Conservation (phyloP, 106 monocot species). For the Dioscorea zingiberensis region DNA sequence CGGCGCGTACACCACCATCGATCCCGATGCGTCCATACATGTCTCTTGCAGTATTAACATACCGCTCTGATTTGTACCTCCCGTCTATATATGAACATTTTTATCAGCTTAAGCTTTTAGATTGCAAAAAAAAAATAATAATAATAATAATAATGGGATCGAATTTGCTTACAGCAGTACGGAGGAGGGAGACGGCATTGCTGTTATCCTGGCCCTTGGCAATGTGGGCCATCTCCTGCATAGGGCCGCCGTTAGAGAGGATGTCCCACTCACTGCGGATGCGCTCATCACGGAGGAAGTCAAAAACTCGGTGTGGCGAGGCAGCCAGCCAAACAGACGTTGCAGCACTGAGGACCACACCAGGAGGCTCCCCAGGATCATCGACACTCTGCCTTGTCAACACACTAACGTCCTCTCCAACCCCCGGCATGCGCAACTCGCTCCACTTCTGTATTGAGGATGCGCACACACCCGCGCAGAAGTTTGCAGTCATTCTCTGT, state of each 20-base stretch:
- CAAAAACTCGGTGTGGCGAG: slow-evolving; percentile 49
- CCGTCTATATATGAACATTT: slow-evolving; percentile 30
- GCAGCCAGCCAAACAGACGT: slow-evolving; percentile 80
- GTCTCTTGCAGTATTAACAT: slow-evolving; percentile 90
- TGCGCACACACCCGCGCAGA: slow-evolving; percentile 76
- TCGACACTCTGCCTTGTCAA: slow-evolving; percentile 78
- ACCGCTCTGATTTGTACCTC: slow-evolving; percentile 45
- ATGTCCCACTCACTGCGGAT: slow-evolving; percentile 91
- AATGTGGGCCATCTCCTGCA: slow-evolving; percentile 93
- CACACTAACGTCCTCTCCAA: slow-evolving; percentile 74
- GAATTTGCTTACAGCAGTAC: slow-evolving; percentile 46
- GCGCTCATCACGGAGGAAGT: slow-evolving; percentile 73
- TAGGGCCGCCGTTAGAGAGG: slow-evolving; percentile 83
- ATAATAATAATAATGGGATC: neutral
- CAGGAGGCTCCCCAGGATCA: slow-evolving; percentile 82
- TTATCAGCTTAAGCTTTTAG: no score
- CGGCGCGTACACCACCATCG: slow-evolving; percentile 77
- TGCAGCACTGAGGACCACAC: slow-evolving; percentile 83
- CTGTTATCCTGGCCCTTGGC: slow-evolving; percentile 80
- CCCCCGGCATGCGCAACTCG: slow-evolving; percentile 30
- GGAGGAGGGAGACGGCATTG: slow-evolving; percentile 80
- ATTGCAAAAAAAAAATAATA: no score
- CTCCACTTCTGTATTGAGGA: slow-evolving; percentile 71
- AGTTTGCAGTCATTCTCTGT: slow-evolving; percentile 72
- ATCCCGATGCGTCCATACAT: slow-evolving; percentile 71